Conservation (phyloP, 148 eudicot species). For the Dysphania ambrosioides region DNA sequence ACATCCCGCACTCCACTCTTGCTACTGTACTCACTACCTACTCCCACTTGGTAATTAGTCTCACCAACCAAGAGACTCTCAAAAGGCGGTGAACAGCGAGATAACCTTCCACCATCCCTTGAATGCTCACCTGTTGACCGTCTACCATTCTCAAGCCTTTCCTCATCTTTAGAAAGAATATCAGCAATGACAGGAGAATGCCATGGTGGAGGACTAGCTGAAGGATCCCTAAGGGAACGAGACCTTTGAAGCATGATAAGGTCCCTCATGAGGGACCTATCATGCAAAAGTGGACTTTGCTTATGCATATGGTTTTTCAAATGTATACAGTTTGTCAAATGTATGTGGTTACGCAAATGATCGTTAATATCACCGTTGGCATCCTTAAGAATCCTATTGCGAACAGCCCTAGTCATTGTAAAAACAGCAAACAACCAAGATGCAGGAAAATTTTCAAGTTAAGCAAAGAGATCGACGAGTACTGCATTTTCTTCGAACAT, state of each 20-base stretch:
- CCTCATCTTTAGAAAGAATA: constrained; percentile 46
- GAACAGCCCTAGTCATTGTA: constrained; percentile 77
- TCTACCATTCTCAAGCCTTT: constrained; percentile 46
- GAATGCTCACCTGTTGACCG: constrained; percentile 53
- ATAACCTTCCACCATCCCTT: constrained; percentile 35
- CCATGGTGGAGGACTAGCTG: constrained; percentile 77
- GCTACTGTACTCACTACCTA: constrained; percentile 45
- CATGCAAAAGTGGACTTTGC: constrained; percentile 63
- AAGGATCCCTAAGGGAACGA: constrained; percentile 86
- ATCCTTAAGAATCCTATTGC: constrained; percentile 72
- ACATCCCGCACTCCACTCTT: constrained; percentile 36
- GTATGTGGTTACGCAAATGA: constrained; percentile 84
- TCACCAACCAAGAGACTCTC: constrained; percentile 34
- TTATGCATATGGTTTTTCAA: constrained; percentile 96
- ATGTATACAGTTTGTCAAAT: constrained; percentile 95
- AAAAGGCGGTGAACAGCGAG: constrained; percentile 43
- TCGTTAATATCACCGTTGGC: constrained; percentile 70
- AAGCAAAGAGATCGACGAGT: constrained; percentile 30
- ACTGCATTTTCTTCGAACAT: constrained; percentile 40
- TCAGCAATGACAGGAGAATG: constrained; percentile 61
- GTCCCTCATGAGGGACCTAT: constrained; percentile 78
- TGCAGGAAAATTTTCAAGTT: constrained; percentile 26
- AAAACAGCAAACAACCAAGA: constrained; percentile 26
- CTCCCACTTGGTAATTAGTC: constrained; percentile 27
- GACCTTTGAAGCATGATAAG: constrained; percentile 82